Base-by-base conservation (phyloP, 495 filamentous ascomycete species). In the Aspergillus mulundensis region DNA sequence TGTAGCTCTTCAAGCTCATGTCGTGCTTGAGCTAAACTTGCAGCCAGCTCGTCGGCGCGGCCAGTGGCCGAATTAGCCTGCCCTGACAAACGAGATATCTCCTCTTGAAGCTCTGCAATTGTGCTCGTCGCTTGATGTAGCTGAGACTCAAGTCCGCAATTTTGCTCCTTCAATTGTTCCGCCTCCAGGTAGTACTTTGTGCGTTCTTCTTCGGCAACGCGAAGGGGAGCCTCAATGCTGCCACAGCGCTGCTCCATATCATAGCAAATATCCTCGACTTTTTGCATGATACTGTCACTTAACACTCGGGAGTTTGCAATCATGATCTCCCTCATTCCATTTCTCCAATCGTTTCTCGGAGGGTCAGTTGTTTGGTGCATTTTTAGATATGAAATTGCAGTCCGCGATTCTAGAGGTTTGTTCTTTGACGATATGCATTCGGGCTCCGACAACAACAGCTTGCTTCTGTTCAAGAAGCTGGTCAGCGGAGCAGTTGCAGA, bases 171-270 rank as follows among this genome's bases (percentile, higher is more conserved):
- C 19, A 72, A 55, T 24, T 61, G 18, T 42, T 73, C 59, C 7
- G 53, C 50, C 38, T 77, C 67, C 0, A 30, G 16, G 19, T 63
- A 62, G 0, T 75, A 41, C n/a, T 66, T 65, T 20, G 77, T 65
- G 12, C 77, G 67, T 46, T 78, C 72, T 57, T 71, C 61, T 57
- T 75, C 70, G 34, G 77, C 75, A 14, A 63, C 64, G 16, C 68
- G 70, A 7, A 84, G 59, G 5, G 81, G 82, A 12, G 60, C 66
- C 63, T 84, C 81, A 2, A 72, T 66, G 25, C 71, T 68, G 12
- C 70, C 66, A 52, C 82, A 84, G 16, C 83, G 74, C 45, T 69
- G 66, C 54, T 86, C 83, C 5, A 85, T 69, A 43, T 85, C 80
- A 16, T 71, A 70, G 58, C 82, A 85, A 16, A 77, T 68, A 15